phyloP scores from a whole-genome alignment of 495 filamentous ascomycete genomes.

The Rhypophila decipiens region DNA sequence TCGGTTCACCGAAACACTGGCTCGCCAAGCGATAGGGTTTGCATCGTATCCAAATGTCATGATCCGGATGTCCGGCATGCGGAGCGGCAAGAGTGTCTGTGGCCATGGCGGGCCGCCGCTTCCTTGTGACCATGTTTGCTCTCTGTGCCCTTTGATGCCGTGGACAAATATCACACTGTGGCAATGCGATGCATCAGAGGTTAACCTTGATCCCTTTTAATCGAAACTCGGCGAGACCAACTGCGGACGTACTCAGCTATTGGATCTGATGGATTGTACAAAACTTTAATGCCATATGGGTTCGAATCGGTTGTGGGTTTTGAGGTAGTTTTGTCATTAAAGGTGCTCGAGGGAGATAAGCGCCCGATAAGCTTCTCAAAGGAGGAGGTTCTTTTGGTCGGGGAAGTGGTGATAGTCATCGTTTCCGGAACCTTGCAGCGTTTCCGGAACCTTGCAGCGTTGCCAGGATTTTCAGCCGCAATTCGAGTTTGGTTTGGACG shows the following conservation, averaged over 20 bases:
- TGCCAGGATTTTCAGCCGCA: not conserved
- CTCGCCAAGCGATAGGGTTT: not conserved
- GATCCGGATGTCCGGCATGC: not conserved
- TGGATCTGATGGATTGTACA: not conserved
- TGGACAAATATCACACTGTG: not conserved
- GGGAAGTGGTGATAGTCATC: not conserved
- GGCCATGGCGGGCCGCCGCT: not conserved
- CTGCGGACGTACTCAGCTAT: not conserved
- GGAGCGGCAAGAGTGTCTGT: not conserved
- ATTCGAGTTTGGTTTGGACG: no score
- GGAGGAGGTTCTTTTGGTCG: not conserved
- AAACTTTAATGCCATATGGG: not conserved
- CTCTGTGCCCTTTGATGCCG: conserved; percentile 1
- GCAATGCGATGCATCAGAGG: not conserved
- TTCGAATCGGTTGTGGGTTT: not conserved
- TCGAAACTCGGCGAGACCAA: not conserved
- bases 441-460: not conserved
- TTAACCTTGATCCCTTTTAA: not conserved
- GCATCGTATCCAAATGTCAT: conserved; percentile 2
- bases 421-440: not conserved
- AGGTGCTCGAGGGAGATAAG: not conserved
- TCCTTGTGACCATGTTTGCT: conserved; percentile 1
- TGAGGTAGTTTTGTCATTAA: no score
- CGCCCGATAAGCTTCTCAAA: not conserved
- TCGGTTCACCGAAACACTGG: not conserved